These are phyloP conservation scores for Turritis glabra DNA, from an alignment of 345 rosid species.

Conservation along the genomic window DNA sequence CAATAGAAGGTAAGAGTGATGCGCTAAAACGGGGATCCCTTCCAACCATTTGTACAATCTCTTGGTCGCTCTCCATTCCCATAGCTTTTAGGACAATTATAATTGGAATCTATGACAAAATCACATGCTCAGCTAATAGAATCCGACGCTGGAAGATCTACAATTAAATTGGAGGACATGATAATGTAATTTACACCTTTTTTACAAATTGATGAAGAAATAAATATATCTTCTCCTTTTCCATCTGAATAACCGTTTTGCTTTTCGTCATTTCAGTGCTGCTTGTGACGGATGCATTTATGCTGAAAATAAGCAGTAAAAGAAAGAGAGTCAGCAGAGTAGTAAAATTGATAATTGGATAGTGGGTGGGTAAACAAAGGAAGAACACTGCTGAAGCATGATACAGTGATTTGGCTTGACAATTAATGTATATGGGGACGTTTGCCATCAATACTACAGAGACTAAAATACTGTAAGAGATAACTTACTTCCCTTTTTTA, in stretches of 20 bases:
- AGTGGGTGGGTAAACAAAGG: not conserved
- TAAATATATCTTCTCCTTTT: constrained; percentile 84
- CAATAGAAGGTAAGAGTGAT: constrained; percentile 79
- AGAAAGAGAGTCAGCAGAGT: constrained; percentile 19
- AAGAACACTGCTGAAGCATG: not conserved
- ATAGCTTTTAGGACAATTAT: constrained; percentile 89
- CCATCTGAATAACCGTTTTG: constrained; percentile 88
- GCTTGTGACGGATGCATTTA: constrained; percentile 94
- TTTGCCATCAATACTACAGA: constrained; percentile 7
- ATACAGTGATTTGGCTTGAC: constrained; percentile 4
- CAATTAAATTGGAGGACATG: constrained; percentile 6
- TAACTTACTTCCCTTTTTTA: constrained; percentile 93
- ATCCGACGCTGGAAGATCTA: constrained; percentile 16
- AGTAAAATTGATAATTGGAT: not conserved
- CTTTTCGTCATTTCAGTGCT: constrained; percentile 85
- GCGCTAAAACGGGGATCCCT: constrained; percentile 88
- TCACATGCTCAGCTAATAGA: constrained; percentile 21
- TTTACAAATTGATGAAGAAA: constrained; percentile 65
- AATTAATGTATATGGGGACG: constrained; percentile 5
- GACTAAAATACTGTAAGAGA: constrained; percentile 15
- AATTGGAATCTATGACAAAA: constrained; percentile 63
- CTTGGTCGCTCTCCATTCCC: constrained; percentile 99
- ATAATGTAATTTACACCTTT: constrained; percentile 50
- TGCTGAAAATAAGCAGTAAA: constrained; percentile 45
- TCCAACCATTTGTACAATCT: constrained; percentile 92